Evolutionary conservation across 495 filamentous ascomycete species (phyloP).

Genomic region (Penicillium cosmopolitanum): DNA sequence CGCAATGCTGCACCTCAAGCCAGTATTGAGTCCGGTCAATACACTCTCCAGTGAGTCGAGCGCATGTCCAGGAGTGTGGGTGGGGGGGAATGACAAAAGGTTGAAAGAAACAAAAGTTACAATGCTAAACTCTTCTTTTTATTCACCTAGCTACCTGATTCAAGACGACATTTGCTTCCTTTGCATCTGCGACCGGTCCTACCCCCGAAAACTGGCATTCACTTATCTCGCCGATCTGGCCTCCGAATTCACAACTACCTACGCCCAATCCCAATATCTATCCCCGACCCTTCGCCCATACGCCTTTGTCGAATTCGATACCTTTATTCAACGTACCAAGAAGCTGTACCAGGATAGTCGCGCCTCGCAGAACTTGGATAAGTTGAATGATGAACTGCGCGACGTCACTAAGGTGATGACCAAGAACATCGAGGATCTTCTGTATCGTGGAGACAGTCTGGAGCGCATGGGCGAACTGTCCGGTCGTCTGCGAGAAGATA

Average conservation of each 20-base stretch:
- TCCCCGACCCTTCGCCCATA: constrained; percentile 81
- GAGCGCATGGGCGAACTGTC: constrained; percentile 98
- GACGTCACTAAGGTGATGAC: constrained; percentile 99
- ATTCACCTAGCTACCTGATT: constrained; percentile 74
- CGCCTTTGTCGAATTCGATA: constrained; percentile 97
- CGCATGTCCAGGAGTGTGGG: background rate
- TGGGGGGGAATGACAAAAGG: background rate
- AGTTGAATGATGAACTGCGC: constrained; percentile 90
- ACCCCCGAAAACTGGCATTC: constrained; percentile 97
- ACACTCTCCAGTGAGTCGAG: constrained; percentile 78
- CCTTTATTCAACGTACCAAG: constrained; percentile 91
- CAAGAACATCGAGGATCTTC: constrained; percentile 98
- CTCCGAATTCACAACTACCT: constrained; percentile 87
- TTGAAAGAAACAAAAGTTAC: background rate
- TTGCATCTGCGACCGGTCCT: constrained; percentile 88
- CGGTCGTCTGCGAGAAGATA: constrained; percentile 83
- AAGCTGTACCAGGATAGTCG: constrained; percentile 93
- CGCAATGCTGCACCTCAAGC: constrained; percentile 89
- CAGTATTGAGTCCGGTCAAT: constrained; percentile 83
- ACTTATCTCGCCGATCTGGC: constrained; percentile 95
- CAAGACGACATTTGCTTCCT: constrained; percentile 82
- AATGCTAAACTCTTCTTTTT: background rate
- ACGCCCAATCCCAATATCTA: constrained; percentile 72
- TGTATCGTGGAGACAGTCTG: constrained; percentile 92
- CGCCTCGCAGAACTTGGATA: constrained; percentile 83